Evolutionary conservation across 768 basidiomycete genomes (phyloP).

Genomic region (Rhizopogon vesiculosus): DNA sequence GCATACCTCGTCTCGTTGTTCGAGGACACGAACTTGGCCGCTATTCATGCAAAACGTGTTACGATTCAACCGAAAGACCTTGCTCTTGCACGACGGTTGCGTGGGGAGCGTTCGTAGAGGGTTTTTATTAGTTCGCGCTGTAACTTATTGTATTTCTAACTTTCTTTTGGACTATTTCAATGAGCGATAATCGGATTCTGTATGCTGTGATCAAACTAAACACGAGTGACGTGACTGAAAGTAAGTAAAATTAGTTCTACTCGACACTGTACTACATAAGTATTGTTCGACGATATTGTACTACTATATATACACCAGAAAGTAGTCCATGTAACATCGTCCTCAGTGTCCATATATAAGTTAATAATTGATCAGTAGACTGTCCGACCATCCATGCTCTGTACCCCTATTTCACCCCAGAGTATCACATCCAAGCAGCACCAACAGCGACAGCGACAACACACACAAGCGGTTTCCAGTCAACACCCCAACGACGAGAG

Average conservation of each 20-base stretch:
- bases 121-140: constrained; percentile 3
- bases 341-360: background rate
- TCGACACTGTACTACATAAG: too few relatives aligned
- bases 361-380: background rate
- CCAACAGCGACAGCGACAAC: constrained; percentile 4
- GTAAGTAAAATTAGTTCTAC: background rate
- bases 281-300: background rate
- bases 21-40: constrained; percentile 80
- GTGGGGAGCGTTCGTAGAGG: constrained; percentile 69
- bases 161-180: background rate
- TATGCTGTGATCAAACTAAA: background rate
- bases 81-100: constrained; percentile 71
- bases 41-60: constrained; percentile 83
- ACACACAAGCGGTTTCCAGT: constrained; percentile 1
- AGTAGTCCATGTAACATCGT: background rate
- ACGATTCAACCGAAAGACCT: constrained; percentile 87
- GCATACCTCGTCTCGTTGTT: constrained; percentile 76
- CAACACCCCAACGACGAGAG: background rate
- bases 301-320: background rate
- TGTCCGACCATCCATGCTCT: background rate
- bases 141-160: constrained; percentile 21
- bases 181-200: background rate
- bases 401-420: constrained; percentile 1
- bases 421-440: constrained; percentile 12
- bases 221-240: background rate